Evolutionary conservation across 116 monocot species (phyloP), one percentile per base, ranked within the genome.

Genomic region (Thalassia testudinum): DNA sequence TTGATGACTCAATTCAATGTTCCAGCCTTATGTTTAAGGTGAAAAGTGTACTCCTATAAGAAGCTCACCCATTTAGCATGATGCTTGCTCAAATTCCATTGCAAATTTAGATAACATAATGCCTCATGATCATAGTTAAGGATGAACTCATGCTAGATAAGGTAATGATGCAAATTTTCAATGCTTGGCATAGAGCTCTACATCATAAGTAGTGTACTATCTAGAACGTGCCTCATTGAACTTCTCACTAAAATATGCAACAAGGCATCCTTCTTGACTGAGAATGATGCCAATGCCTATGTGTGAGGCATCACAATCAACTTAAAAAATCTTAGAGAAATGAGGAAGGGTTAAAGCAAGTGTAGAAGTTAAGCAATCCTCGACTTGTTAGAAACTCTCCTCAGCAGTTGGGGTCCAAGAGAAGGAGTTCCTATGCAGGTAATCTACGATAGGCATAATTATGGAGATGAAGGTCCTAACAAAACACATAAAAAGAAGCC

Each of bases 181-280:
- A 17, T 0, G 47, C 27, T 47, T 54, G 48, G n/a, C 34, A 23
- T 64, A 55, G 5, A 64, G 24, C 22, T 64, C 34, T 0, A 16
- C 14, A 26, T 56, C 47, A 27, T 64, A 64, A 1, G 55, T 64
- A 0, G 48, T n/a, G n/a, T n/a, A 30, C 17, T 43, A 64, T n/a
- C 12, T 10, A 0, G 17, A 7, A 0, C 24, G 13, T 1, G 30
- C 7, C 0, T 24, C 27, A 29, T 26, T 28, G 0, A 58, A 12
- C n/a, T 66, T 66, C 17, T 58, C 58, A 66, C 52, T 62, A 27
- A n/a, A 52, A 15, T 15, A 60, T 17, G 29, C 28, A 1, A 49
- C 4, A 0, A 22, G 64, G 10, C 27, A 14, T 0, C 53, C 56
- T 25, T 48, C 56, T 55, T n/a, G n/a, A n/a, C n/a, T n/a, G n/a